These are phyloP conservation scores for Carpinus viminea DNA, from an alignment of 306 rosid species.

Conservation along the genomic window DNA sequence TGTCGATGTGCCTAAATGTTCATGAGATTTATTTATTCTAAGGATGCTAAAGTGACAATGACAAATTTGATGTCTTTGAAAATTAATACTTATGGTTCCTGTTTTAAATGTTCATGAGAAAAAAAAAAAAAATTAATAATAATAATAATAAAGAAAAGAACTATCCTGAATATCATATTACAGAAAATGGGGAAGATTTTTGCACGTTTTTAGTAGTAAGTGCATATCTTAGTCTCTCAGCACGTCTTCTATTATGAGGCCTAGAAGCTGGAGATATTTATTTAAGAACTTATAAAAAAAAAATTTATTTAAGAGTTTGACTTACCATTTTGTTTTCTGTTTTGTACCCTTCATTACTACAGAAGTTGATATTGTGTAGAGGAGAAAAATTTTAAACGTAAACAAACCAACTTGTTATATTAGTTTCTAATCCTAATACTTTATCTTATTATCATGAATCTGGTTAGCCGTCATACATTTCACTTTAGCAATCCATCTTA, in stretches of 20 bases:
- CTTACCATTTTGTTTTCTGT: background rate
- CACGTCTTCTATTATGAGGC: background rate
- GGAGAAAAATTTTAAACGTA: background rate
- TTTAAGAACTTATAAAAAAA: no score
- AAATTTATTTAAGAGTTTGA: conserved; percentile 1
- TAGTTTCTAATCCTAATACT: background rate
- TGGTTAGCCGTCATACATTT: background rate
- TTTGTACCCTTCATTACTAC: background rate
- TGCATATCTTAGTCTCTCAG: background rate
- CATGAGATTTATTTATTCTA: no score
- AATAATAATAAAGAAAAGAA: background rate
- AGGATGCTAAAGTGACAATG: no score
- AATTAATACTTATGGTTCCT: background rate
- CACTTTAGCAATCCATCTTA: background rate
- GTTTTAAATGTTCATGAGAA: background rate
- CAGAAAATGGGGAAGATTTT: background rate
- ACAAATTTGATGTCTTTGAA: background rate
- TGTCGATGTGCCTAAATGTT: background rate
- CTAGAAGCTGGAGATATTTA: background rate
- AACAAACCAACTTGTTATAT: background rate
- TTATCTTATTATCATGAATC: background rate
- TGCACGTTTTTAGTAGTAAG: background rate
- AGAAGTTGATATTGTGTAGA: background rate
- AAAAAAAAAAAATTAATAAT: background rate
- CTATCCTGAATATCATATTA: background rate